A percentile compares a stretch with the other conserved stretches of the same genome.
Evolutionary conservation across 208 protist species (phyloP).

Genomic region (Histomonas meleagridis): DNA sequence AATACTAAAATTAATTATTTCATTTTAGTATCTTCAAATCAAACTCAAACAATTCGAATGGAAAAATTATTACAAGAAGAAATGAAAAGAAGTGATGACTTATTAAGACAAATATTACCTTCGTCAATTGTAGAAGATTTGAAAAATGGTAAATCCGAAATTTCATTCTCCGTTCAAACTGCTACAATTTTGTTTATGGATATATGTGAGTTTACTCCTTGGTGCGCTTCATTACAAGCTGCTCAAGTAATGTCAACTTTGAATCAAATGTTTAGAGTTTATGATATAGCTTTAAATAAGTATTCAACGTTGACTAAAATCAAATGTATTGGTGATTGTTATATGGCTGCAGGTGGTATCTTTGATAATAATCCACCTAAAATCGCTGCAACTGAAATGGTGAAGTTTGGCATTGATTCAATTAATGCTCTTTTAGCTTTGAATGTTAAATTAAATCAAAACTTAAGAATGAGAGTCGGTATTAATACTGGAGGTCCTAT

Average conservation of each 20-base stretch:
- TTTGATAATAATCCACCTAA: not conserved
- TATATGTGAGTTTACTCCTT: not conserved
- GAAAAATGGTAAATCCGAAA: not conserved
- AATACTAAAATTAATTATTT: not conserved
- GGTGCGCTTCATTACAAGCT: not conserved
- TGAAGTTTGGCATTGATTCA: not conserved
- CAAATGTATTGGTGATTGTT: constrained; percentile 33
- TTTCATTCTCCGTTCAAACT: not conserved
- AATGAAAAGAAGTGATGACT: not conserved
- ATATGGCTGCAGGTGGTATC: constrained; percentile 13
- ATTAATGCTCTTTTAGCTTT: not conserved
- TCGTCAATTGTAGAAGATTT: not conserved
- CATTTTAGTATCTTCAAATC: not conserved
- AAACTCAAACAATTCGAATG: not conserved
- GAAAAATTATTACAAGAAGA: not conserved
- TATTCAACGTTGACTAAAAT: constrained; percentile 9
- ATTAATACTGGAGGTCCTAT: constrained; percentile 28
- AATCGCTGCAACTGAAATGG: not conserved
- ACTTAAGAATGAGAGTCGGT: not conserved
- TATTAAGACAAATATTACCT: not conserved
- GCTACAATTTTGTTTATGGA: constrained; percentile 22
- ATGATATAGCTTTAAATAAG: not conserved
- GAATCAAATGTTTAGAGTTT: not conserved
- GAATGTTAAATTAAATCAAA: not conserved
- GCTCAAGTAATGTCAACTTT: not conserved